Evolutionary conservation across 345 rosid genomes (phyloP), one percentile per base, ranked within the genome.

Genomic region (Aethionema arabicum): DNA sequence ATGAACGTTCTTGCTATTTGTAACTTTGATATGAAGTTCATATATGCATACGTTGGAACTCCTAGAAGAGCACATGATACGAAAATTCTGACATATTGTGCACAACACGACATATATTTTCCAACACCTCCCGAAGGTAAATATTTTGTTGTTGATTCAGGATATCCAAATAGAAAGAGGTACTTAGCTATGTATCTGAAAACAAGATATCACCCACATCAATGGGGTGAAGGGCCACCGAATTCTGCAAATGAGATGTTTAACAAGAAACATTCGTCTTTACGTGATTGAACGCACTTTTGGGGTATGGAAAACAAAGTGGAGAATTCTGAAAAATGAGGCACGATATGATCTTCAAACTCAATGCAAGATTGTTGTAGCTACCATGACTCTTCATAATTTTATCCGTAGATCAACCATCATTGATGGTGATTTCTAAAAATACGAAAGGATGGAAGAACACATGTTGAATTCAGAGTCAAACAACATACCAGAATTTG

Each of bases 1-100:
- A 59, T 59, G 63, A 59, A 59, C 4, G 4, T 43, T 10, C 63
- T 59, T 32, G 52, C 15, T 11, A 59, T 44, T 44, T 44, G 52
- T 14, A 59, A 43, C 6, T 42, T 59, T 6, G 63, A 59, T 15
- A 59, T 59, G 11, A 44, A 59, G 5, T 44, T 59, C 9, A 58
- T 58, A 42, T 42, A 58, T 13, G 13, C 13, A 4, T 43, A 58
- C 3, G 39, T 43, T 2, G 51, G 51, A 3, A 58, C 51, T 4
- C 51, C 51, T 0, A 5, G 29, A 0, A 43, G 51, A 43, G 51
- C 40, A 43, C 63, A 58, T 58, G 51, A 42, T 43, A 43, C 63
- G 8, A 58, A 58, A 42, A 38, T 58, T 31, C 31, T 54, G 6
- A 54, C 32, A 0, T 37, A 54, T 37, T 54, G 56, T 54, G 44